A percentile compares a stretch with the other conserved stretches of the same genome.
These are phyloP conservation scores for Paraconiothyrium brasiliense DNA, from an alignment of 2,329 filamentous ascomycete genomes.

Conservation along the genomic window DNA sequence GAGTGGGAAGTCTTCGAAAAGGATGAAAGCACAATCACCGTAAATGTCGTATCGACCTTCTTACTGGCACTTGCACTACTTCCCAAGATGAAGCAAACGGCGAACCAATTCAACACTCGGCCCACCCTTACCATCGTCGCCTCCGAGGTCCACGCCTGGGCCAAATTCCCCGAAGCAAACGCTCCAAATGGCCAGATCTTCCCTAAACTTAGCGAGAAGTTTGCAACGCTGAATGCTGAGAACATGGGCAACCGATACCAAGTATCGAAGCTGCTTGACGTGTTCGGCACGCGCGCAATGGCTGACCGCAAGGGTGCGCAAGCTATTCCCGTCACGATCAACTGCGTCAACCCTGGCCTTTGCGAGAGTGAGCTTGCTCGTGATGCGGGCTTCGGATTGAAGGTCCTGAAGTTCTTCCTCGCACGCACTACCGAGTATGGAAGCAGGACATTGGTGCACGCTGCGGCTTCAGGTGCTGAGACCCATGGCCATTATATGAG, in stretches of 20 bases:
- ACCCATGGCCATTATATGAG: constrained; percentile 54
- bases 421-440: constrained; percentile 54
- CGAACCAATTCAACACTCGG: constrained; percentile 29
- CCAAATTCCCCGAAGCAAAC: constrained; percentile 36
- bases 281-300: constrained; percentile 37
- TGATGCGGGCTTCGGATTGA: constrained; percentile 23
- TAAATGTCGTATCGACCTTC: constrained; percentile 53
- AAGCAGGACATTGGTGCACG: constrained; percentile 52
- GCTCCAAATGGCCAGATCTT: constrained; percentile 42
- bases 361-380: constrained; percentile 40
- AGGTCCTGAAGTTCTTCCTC: constrained; percentile 31
- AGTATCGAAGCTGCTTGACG: constrained; percentile 45
- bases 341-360: constrained; percentile 45
- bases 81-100: constrained; percentile 38
- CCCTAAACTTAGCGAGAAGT: constrained; percentile 31
- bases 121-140: constrained; percentile 44
- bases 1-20: constrained; percentile 37
- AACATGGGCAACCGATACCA: constrained; percentile 35
- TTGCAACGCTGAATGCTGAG: constrained; percentile 18
- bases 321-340: constrained; percentile 41
- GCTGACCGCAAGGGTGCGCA: constrained; percentile 25
- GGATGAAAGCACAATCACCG: constrained; percentile 47
- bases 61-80: constrained; percentile 45
- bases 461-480: constrained; percentile 45
- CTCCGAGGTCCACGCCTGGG: constrained; percentile 43